Evolutionary conservation across 495 filamentous ascomycete genomes (phyloP).

Genomic region (Aspergillus baeticus): DNA sequence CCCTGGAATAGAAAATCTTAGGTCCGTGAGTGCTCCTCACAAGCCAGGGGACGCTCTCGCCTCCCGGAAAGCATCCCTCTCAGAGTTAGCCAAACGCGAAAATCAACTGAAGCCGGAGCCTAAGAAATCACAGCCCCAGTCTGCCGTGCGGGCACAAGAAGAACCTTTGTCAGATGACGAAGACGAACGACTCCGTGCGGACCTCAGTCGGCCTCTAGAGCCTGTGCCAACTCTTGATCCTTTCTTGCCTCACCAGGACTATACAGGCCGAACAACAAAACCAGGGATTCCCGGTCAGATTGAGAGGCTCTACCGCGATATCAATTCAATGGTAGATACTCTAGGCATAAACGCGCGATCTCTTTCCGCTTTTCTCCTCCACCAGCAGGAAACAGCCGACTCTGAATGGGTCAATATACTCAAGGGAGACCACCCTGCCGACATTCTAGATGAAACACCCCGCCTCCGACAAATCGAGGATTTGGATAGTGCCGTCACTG

Average conservation of each 20-base stretch:
- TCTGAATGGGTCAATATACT: constrained; percentile 44
- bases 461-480: constrained; percentile 67
- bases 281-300: constrained; percentile 72
- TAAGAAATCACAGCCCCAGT: constrained; percentile 33
- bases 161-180: constrained; percentile 55
- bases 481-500: constrained; percentile 55
- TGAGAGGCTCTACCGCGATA: constrained; percentile 84
- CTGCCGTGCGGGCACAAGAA: constrained; percentile 32
- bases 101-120: constrained; percentile 25
- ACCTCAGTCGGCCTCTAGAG: constrained; percentile 52
- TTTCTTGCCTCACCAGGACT: constrained; percentile 70
- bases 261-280: constrained; percentile 54
- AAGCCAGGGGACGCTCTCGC: constrained; percentile 34
- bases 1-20: constrained; percentile 48
- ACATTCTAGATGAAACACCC: constrained; percentile 60
- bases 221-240: constrained; percentile 54
- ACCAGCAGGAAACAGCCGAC: constrained; percentile 54
- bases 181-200: constrained; percentile 58
- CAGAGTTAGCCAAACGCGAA: constrained; percentile 34
- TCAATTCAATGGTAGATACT: constrained; percentile 95
- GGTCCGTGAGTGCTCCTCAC: constrained; percentile 59
- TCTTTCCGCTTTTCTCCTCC: constrained; percentile 65
- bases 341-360: constrained; percentile 82
- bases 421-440: constrained; percentile 40
- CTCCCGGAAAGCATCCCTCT: constrained; percentile 40